Conservation (phyloP, 805 yeast genomes). For the Barnettozyma salicaria region DNA sequence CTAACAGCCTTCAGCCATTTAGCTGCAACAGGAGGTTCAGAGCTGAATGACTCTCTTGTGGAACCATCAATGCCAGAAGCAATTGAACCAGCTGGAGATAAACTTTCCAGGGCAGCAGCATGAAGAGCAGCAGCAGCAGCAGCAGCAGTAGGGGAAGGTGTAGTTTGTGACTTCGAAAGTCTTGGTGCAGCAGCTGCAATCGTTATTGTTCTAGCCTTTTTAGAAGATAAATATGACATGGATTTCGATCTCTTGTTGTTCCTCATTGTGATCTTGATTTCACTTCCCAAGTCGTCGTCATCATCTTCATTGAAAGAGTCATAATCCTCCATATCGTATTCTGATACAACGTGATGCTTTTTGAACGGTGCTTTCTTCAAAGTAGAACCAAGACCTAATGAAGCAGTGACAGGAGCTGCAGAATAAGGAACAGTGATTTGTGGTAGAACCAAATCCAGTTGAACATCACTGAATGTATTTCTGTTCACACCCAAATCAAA, state of each 20-base stretch:
- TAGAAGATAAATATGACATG: constrained; percentile 48
- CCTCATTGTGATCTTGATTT: constrained; percentile 36
- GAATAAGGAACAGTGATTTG: constrained; percentile 58
- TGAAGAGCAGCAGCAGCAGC: constrained; percentile 73
- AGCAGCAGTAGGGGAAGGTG: constrained; percentile 57
- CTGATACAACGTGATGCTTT: constrained; percentile 27
- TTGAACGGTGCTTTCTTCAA: constrained; percentile 10
- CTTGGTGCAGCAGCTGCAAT: constrained; percentile 85
- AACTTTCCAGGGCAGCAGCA: constrained; percentile 54
- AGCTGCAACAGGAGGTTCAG: constrained; percentile 36
- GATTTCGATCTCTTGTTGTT: constrained; percentile 59
- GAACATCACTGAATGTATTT: constrained; percentile 32
- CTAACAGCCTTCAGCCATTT: constrained; percentile 71
- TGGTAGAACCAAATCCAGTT: constrained; percentile 33
- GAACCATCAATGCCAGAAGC: constrained; percentile 25
- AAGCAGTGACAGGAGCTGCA: constrained; percentile 75
- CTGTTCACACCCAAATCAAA: constrained; percentile 43
- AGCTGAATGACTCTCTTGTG: constrained; percentile 17
- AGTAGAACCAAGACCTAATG: constrained; percentile 33
- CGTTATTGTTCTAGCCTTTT: constrained; percentile 44
- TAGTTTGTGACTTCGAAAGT: constrained; percentile 54
- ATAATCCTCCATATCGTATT: constrained; percentile 43
- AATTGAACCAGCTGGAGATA: constrained; percentile 35
- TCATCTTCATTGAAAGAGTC: constrained; percentile 29
- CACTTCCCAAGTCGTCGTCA: constrained; percentile 36